phyloP scores from a whole-genome alignment of 1,284 basidiomycete species.

The Thecaphora thlaspeos region DNA sequence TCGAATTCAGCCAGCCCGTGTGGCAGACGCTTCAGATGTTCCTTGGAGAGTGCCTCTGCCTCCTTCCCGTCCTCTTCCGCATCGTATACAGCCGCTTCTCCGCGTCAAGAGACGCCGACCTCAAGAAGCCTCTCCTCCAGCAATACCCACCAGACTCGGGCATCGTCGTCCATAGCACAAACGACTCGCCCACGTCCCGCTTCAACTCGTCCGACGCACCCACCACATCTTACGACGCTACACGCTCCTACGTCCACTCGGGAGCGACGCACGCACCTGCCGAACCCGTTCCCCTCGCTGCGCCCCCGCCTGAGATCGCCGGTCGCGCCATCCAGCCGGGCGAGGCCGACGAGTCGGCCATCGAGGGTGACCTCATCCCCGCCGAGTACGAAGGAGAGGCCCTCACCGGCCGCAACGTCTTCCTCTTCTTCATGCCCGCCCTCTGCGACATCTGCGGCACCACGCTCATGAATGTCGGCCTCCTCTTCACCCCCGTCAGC shows the following conservation, averaged over 20 bases:
- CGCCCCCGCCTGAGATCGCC: slow-evolving; percentile 31
- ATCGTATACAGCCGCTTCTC: slow-evolving; percentile 13
- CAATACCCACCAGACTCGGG: slow-evolving; percentile 23
- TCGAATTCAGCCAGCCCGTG: slow-evolving; percentile 53
- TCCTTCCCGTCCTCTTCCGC: slow-evolving; percentile 36
- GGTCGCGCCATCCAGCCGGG: slow-evolving; percentile 28
- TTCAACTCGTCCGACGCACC: slow-evolving; percentile 8
- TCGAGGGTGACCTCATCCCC: slow-evolving; percentile 17
- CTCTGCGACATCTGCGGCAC: slow-evolving; percentile 82
- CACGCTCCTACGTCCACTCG: slow-evolving; percentile 17
- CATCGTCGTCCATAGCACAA: slow-evolving; percentile 16
- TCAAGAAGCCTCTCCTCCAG: slow-evolving; percentile 31
- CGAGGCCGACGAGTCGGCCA: slow-evolving; percentile 18
- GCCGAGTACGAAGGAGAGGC: slow-evolving; percentile 22
- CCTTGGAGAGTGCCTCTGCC: slow-evolving; percentile 58
- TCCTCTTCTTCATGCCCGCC: slow-evolving; percentile 78
- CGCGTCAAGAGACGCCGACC: slow-evolving; percentile 12
- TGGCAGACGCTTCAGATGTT: slow-evolving; percentile 59
- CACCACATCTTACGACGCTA: slow-evolving; percentile 30
- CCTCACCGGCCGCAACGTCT: slow-evolving; percentile 24
- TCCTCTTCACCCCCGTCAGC: slow-evolving; percentile 92
- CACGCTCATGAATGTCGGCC: slow-evolving; percentile 91
- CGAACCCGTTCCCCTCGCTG: slow-evolving; percentile 13
- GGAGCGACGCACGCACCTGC: slow-evolving; percentile 35
- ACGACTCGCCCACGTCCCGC: slow-evolving; percentile 13